Percentiles rank a stretch among this genome's conserved stretches.
Evolutionary conservation across 495 filamentous ascomycete genomes (phyloP).

Genomic region (Darksidea phi): DNA sequence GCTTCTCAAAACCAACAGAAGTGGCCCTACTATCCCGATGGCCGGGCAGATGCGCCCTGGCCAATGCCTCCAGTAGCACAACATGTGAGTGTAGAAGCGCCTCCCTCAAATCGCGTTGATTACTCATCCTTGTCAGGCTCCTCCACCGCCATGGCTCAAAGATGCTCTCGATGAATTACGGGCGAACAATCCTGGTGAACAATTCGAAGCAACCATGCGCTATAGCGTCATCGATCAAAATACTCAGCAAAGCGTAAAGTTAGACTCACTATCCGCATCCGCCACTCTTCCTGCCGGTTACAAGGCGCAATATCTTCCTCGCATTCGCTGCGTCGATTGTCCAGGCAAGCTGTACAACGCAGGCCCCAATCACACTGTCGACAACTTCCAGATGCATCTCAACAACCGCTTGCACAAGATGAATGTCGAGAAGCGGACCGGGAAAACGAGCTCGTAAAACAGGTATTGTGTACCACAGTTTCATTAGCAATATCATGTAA

Average conservation of each 20-base stretch:
- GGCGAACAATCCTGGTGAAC: slow-evolving; percentile 66
- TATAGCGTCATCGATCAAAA: slow-evolving; percentile 70
- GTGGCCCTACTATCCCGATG: slow-evolving; percentile 35
- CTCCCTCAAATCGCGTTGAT: not conserved
- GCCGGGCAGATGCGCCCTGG: slow-evolving; percentile 34
- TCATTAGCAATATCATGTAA: too few relatives aligned
- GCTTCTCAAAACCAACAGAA: slow-evolving; percentile 18
- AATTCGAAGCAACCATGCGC: slow-evolving; percentile 84
- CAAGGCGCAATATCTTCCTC: slow-evolving; percentile 74
- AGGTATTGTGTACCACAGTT: not conserved
- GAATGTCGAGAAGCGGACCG: slow-evolving; percentile 61
- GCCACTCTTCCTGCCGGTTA: slow-evolving; percentile 53
- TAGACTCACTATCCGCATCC: slow-evolving; percentile 50
- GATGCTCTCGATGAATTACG: slow-evolving; percentile 63
- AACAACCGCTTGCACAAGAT: slow-evolving; percentile 75
- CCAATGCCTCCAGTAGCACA: slow-evolving; percentile 17
- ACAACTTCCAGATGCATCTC: slow-evolving; percentile 90
- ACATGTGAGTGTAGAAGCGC: slow-evolving; percentile 17
- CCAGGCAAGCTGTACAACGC: slow-evolving; percentile 91
- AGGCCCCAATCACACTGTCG: slow-evolving; percentile 74
- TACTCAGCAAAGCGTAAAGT: slow-evolving; percentile 55
- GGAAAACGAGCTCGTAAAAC: slow-evolving; percentile 17
- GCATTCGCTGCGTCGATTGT: slow-evolving; percentile 88
- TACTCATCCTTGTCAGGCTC: slow-evolving; percentile 52
- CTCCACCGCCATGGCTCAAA: slow-evolving; percentile 77